phyloP scores from a whole-genome alignment of 2,329 filamentous ascomycete species.

The Anisogramma anomala region DNA sequence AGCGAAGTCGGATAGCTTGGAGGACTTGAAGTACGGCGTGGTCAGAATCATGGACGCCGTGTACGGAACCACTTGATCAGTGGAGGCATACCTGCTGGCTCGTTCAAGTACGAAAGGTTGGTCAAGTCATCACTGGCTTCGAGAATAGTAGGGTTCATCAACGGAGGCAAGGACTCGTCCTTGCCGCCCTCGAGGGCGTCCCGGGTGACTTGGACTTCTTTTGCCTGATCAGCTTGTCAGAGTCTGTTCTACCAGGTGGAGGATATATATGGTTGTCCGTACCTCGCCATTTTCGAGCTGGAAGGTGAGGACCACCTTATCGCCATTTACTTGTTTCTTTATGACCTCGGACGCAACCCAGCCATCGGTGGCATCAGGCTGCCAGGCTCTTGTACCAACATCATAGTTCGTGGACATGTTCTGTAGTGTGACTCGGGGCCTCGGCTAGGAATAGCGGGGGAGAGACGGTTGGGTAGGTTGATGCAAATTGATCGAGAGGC shows the following conservation, averaged over 20 bases:
- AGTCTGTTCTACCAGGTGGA: slow-evolving; percentile 3
- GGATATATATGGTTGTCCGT: slow-evolving; percentile 15
- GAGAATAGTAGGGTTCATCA: slow-evolving; percentile 97
- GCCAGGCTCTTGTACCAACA: slow-evolving; percentile 95
- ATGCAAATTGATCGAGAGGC: slow-evolving; percentile 9
- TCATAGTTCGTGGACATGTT: slow-evolving; percentile 89
- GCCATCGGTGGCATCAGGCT: slow-evolving; percentile 89
- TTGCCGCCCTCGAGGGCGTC: slow-evolving; percentile 66
- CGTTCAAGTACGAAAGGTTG: slow-evolving; percentile 94
- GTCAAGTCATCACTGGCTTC: slow-evolving; percentile 98
- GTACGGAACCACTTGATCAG: background rate
- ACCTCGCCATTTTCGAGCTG: slow-evolving; percentile 90
- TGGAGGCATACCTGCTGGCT: slow-evolving; percentile 68
- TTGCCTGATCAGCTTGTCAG: slow-evolving; percentile 43
- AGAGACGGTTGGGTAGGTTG: slow-evolving; percentile 2
- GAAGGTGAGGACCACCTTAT: slow-evolving; percentile 82
- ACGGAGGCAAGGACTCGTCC: slow-evolving; percentile 68
- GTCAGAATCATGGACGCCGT: slow-evolving; percentile 17
- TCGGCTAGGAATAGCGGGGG: slow-evolving; percentile 1
- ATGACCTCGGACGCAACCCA: slow-evolving; percentile 95
- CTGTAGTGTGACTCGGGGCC: slow-evolving; percentile 6
- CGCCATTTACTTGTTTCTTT: slow-evolving; percentile 70
- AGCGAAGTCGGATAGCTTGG: slow-evolving; percentile 93
- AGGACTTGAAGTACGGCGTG: slow-evolving; percentile 50
- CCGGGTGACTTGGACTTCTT: slow-evolving; percentile 64